Conservation (phyloP, 179 eudicot genomes). For the Spinacia oleracea region DNA sequence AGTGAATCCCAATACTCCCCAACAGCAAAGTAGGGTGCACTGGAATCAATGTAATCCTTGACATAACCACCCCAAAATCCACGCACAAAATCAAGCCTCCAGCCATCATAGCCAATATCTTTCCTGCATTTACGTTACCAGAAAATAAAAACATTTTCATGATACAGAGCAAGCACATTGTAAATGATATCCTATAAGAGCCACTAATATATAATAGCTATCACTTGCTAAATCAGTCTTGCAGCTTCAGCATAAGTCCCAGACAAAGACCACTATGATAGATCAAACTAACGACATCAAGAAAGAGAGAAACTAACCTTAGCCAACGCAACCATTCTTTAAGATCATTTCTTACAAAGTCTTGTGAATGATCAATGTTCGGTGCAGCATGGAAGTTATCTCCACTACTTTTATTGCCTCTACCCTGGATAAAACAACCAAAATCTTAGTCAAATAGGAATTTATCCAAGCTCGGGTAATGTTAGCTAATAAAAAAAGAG, state of each 20-base stretch:
- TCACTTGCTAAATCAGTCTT: not conserved
- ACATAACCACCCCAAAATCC: conserved; percentile 99
- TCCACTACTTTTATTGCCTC: conserved; percentile 97
- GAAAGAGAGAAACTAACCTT: conserved; percentile 48
- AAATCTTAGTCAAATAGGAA: not conserved
- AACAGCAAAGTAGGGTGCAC: conserved; percentile 83
- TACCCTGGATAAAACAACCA: conserved; percentile 60
- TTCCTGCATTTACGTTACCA: conserved; percentile 49
- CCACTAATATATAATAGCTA: not conserved
- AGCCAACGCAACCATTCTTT: conserved; percentile 92
- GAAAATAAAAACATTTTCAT: not conserved
- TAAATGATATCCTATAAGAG: not conserved
- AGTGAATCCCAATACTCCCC: conserved; percentile 99
- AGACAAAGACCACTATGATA: not conserved
- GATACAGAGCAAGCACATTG: not conserved
- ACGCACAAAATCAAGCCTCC: conserved; percentile 97
- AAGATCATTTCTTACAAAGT: conserved; percentile 88
- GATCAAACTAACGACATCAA: not conserved
- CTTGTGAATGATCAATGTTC: conserved; percentile 98
- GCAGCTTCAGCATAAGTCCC: not conserved
- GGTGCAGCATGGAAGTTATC: conserved; percentile 99
- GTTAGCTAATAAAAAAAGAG: not conserved
- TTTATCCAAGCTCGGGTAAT: not conserved
- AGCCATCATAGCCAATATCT: conserved; percentile 98
- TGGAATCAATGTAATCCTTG: conserved; percentile 86